These are phyloP conservation scores for Trichomonascus vanleenenianus DNA, from an alignment of 805 yeast genomes.

Conservation along the genomic window DNA sequence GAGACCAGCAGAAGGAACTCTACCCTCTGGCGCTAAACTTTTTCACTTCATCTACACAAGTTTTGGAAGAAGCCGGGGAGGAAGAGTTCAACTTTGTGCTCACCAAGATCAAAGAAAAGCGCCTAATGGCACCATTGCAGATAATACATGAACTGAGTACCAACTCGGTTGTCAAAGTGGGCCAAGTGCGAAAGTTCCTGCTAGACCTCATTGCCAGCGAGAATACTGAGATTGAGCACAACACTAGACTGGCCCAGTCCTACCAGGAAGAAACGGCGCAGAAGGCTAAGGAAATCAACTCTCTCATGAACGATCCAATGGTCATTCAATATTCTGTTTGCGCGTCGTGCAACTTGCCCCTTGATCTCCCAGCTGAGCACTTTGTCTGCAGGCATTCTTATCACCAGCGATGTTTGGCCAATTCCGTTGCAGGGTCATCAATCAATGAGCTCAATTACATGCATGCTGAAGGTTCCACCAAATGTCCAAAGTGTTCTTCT, in stretches of 20 bases:
- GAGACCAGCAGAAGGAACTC: conserved; percentile 54
- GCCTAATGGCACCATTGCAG: conserved; percentile 65
- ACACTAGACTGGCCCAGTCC: conserved; percentile 54
- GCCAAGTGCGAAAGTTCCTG: conserved; percentile 62
- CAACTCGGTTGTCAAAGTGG: conserved; percentile 59
- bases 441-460: conserved; percentile 15
- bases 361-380: conserved; percentile 75
- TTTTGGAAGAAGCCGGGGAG: conserved; percentile 46
- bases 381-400: conserved; percentile 82
- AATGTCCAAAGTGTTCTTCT: conserved; percentile 73
- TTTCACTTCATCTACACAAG: conserved; percentile 47
- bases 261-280: conserved; percentile 59
- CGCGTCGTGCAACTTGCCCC: conserved; percentile 50
- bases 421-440: conserved; percentile 10
- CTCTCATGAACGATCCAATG: conserved; percentile 39
- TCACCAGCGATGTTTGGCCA: conserved; percentile 67
- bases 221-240: conserved; percentile 59
- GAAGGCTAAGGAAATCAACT: conserved; percentile 47
- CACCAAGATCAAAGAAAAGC: conserved; percentile 41
- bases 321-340: conserved; percentile 60
- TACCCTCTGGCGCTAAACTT: conserved; percentile 58
- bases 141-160: conserved; percentile 60
- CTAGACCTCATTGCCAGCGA: conserved; percentile 53
- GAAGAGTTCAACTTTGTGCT: conserved; percentile 44
- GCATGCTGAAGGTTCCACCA: conserved; percentile 21